Base-by-base conservation (phyloP, 2,329 filamentous ascomycete genomes). In the Tolypocladium ovalisporum region DNA sequence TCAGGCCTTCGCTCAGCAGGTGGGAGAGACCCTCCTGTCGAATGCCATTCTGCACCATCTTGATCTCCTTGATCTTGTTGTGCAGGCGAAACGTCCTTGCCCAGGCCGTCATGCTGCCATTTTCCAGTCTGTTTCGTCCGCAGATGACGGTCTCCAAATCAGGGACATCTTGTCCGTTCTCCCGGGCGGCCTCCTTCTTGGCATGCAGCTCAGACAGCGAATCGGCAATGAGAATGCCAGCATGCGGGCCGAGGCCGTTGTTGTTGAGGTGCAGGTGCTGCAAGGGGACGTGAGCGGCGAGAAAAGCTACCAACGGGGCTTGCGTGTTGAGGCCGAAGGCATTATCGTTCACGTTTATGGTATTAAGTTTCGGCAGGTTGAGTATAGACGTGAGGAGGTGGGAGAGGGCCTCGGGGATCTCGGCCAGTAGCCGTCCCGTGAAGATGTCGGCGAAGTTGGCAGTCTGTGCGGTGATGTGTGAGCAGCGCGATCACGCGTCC, bases 41-140 rank as follows among this genome's bases (percentile, higher is more conserved):
- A 65, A 99, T 99, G 55, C 94, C 94, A 71, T 99, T 97, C 74
- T 97, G 94, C 32, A 96, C 90, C 94, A 99, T 97, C 79, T 93
- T 95, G 64, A 99, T 84, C 59, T 85, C 85, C 74, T 87, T 88
- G 62, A 99, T 82, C 58, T 88, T 87, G 63, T 82, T 85, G 70
- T 97, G 90, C 58, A 93, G 86, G 66, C 85, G 84, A 72, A 90
- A 97, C 1, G 90, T 82, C 71, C 87, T 88, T 47, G 92, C 91
- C 94, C 94, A 99, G 0, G 93, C 92, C 17, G 83, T 84, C 94
- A 99, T 99, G 69, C 88, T 94, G 64, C 93, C 94, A 67, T 92
- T 96, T 76, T 99, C 94, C 54, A 99, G 81, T 63, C 94, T 82
- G 76, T 99, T 99, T 63, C 94, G 89, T 47, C 94, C 94, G 73